Evolutionary conservation across 2,329 filamentous ascomycete species (phyloP).

Genomic region (Colletotrichum tofieldiae): DNA sequence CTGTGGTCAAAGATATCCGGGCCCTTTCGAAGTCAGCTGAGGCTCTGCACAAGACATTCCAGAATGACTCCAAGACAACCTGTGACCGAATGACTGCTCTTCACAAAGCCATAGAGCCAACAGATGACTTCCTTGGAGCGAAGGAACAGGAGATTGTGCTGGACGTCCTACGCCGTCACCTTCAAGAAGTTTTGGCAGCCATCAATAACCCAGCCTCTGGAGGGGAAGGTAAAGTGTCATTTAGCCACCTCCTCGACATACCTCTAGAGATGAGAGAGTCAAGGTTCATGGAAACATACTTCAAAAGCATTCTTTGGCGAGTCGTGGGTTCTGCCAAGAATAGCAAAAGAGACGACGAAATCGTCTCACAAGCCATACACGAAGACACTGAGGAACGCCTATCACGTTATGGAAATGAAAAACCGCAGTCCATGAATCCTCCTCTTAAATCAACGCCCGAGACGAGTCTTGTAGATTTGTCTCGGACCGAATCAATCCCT

Average conservation of each 20-base stretch:
- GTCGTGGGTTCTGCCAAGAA: neutral
- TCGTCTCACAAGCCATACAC: constrained; percentile 20
- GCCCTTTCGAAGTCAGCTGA: neutral
- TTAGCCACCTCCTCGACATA: neutral
- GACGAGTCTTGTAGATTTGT: neutral
- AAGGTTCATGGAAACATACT: constrained; percentile 36
- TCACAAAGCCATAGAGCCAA: constrained; percentile 22
- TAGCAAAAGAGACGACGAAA: constrained; percentile 15
- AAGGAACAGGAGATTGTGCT: constrained; percentile 55
- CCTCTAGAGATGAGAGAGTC: constrained; percentile 26
- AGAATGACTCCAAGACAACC: neutral
- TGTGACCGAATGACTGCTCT: neutral
- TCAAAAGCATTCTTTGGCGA: constrained; percentile 11
- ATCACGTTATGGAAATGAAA: neutral
- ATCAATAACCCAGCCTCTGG: constrained; percentile 55
- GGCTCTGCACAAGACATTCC: neutral
- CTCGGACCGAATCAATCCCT: neutral
- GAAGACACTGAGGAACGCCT: constrained; percentile 5
- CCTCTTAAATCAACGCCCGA: neutral
- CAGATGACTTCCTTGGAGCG: constrained; percentile 39
- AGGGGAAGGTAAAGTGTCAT: neutral
- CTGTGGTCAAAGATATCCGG: neutral
- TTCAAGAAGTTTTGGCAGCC: constrained; percentile 63
- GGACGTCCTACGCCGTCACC: constrained; percentile 64
- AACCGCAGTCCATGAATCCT: neutral